Evolutionary conservation across 331 rosid species (phyloP).

Genomic region (Quercus tomentella): DNA sequence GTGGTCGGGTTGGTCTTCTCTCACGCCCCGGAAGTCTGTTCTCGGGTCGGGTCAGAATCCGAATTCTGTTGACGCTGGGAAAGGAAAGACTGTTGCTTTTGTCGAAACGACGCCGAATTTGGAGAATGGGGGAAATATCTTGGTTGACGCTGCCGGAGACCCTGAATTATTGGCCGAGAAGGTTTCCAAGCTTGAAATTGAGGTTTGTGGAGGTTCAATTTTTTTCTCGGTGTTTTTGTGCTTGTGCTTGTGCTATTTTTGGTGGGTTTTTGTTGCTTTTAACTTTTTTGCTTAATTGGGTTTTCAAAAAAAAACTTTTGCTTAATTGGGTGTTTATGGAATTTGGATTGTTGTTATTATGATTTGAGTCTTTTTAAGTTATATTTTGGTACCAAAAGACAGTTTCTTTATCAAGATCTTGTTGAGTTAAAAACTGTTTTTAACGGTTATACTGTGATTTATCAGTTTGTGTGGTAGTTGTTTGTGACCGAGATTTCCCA

Average conservation of each 20-base stretch:
- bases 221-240: not conserved
- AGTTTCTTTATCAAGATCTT: not conserved
- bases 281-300: not conserved
- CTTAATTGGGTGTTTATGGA: not conserved
- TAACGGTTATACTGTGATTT: not conserved
- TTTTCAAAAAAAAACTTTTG: not conserved
- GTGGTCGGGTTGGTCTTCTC: slow-evolving; percentile 60
- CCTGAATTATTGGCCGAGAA: slow-evolving; percentile 45
- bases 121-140: slow-evolving; percentile 35
- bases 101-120: slow-evolving; percentile 39
- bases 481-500: not conserved
- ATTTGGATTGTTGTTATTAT: not conserved
- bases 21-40: slow-evolving; percentile 49
- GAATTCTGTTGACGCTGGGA: slow-evolving; percentile 39
- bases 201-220: slow-evolving; percentile 46
- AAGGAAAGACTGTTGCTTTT: slow-evolving; percentile 52
- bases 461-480: not conserved
- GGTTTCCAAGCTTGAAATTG: slow-evolving; percentile 62
- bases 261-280: not conserved
- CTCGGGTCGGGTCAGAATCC: slow-evolving; percentile 46
- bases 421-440: not conserved
- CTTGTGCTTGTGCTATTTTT: not conserved
- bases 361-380: too few relatives aligned
- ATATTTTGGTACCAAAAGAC: not conserved
- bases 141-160: slow-evolving; percentile 32